Conservation (phyloP, 148 eudicot genomes). For the Vaccinium myrtillus region DNA sequence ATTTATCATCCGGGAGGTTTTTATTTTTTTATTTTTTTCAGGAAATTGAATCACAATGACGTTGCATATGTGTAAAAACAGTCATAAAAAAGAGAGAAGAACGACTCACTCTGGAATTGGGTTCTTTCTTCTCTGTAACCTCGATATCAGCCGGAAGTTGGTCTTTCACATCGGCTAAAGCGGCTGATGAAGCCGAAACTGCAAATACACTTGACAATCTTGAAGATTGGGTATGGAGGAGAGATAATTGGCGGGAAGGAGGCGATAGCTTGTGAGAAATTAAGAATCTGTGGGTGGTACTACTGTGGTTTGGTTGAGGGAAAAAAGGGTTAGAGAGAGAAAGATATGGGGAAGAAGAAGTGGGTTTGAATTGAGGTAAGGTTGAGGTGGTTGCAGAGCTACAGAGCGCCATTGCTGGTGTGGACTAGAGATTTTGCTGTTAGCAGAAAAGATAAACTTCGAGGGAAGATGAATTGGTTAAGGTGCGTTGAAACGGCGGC, state of each 20-base stretch:
- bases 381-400: conserved; percentile 24
- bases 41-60: not conserved
- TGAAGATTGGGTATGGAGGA: conserved; percentile 22
- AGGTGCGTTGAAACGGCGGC: not conserved
- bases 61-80: no score
- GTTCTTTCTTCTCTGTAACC: conserved; percentile 54
- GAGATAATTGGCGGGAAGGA: conserved; percentile 50
- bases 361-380: conserved; percentile 26
- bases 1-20: no score
- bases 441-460: not conserved
- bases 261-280: conserved; percentile 27
- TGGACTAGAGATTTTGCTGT: conserved; percentile 28
- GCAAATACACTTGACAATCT: conserved; percentile 21
- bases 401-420: conserved; percentile 47
- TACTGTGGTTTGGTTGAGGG: conserved; percentile 5
- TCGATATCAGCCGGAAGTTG: conserved; percentile 78
- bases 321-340: conserved; percentile 22
- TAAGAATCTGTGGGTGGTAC: conserved; percentile 17
- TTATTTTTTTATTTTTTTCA: no score
- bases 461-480: not conserved
- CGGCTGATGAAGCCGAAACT: conserved; percentile 38
- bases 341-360: conserved; percentile 18
- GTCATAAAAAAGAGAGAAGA: not conserved
- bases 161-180: conserved; percentile 41
- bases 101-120: conserved; percentile 73